phyloP scores from a whole-genome alignment of 768 basidiomycete genomes.

The Kwoniella heveanensis region DNA sequence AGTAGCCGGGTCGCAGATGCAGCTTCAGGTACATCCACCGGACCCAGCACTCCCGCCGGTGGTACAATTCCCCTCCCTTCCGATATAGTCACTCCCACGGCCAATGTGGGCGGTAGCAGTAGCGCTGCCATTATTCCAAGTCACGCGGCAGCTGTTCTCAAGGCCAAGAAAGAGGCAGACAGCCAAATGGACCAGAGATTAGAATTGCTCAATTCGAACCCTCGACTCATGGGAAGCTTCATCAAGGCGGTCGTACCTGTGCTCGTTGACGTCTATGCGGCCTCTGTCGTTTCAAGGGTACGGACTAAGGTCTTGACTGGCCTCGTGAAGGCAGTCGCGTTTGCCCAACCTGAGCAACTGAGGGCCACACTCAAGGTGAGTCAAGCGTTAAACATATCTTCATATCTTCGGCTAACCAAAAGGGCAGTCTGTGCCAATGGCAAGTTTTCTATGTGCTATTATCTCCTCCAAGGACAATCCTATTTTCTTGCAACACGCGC shows the following conservation, averaged over 20 bases:
- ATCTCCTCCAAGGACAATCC: conserved; percentile 89
- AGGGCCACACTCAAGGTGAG: conserved; percentile 75
- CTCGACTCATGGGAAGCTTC: conserved; percentile 74
- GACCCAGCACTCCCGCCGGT: conserved; percentile 29
- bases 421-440: conserved; percentile 89
- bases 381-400: conserved; percentile 12
- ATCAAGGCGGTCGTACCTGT: conserved; percentile 89
- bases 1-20: conserved; percentile 44
- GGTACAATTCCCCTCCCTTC: conserved; percentile 1
- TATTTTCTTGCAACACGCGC: conserved; percentile 77
- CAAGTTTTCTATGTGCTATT: conserved; percentile 91
- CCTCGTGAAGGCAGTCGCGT: conserved; percentile 86
- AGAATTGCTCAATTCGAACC: conserved; percentile 72
- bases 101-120: conserved; percentile 44
- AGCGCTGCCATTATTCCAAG: conserved; percentile 5
- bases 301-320: conserved; percentile 86
- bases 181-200: conserved; percentile 63
- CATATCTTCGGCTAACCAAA: conserved; percentile 5
- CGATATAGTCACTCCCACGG: conserved; percentile 49
- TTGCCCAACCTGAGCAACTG: conserved; percentile 75
- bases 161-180: conserved; percentile 56
- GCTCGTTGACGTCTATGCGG: conserved; percentile 98
- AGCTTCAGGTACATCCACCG: conserved; percentile 28
- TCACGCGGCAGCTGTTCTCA: conserved; percentile 21
- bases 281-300: conserved; percentile 84